Evolutionary conservation across 805 yeast species (phyloP).

Genomic region (Kazachstania psychrophila): DNA sequence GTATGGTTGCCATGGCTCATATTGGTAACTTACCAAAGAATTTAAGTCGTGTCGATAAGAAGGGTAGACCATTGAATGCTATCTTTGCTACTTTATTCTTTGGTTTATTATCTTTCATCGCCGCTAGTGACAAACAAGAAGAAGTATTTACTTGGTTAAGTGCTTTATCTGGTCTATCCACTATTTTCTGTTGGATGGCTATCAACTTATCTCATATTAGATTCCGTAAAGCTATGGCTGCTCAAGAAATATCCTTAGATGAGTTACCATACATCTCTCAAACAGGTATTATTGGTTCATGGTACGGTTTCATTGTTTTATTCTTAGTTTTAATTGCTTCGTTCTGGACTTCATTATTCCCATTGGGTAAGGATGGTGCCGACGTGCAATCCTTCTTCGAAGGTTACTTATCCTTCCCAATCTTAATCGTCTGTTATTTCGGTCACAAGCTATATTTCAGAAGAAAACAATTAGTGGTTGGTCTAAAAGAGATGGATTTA

Average conservation of each 20-base stretch:
- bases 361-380: constrained; percentile 44
- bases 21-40: constrained; percentile 54
- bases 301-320: constrained; percentile 46
- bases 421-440: constrained; percentile 48
- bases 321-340: constrained; percentile 54
- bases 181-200: constrained; percentile 47
- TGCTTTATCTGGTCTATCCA: constrained; percentile 44
- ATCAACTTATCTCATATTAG: constrained; percentile 43
- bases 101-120: constrained; percentile 51
- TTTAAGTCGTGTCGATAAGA: constrained; percentile 61
- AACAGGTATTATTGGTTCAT: constrained; percentile 55
- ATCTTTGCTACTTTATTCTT: constrained; percentile 43
- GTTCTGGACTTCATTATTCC: constrained; percentile 72
- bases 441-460: constrained; percentile 47
- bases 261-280: constrained; percentile 58
- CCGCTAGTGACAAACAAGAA: constrained; percentile 37
- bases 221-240: constrained; percentile 46
- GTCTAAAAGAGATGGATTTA: constrained; percentile 45
- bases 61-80: constrained; percentile 72
- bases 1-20: constrained; percentile 56
- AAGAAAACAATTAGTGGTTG: constrained; percentile 30
- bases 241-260: constrained; percentile 47
- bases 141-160: constrained; percentile 48
- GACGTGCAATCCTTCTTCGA: constrained; percentile 52
- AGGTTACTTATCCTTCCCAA: constrained; percentile 58